These are phyloP conservation scores for Mimosa pudica DNA, from an alignment of 306 rosid genomes.

Conservation along the genomic window DNA sequence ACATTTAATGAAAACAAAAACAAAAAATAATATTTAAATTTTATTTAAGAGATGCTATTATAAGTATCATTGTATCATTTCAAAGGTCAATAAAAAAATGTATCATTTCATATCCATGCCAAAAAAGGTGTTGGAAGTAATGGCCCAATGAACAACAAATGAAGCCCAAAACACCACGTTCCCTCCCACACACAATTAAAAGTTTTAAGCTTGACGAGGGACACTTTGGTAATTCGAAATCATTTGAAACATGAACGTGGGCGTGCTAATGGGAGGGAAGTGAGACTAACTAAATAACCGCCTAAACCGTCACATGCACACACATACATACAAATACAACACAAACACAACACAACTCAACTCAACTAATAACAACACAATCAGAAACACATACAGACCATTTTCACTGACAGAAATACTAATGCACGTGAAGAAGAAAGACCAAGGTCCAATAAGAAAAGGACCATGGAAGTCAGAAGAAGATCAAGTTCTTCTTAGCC, in stretches of 20 bases:
- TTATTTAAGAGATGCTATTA: too few species aligned
- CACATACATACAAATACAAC: neutral
- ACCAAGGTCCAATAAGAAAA: conserved; percentile 59
- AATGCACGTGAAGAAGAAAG: conserved; percentile 58
- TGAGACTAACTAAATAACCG: conserved; percentile 45
- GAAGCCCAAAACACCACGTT: neutral
- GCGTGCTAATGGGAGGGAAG: conserved; percentile 9
- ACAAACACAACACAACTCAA: neutral
- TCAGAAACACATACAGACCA: neutral
- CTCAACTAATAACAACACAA: too few species aligned
- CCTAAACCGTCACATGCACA: conserved; percentile 37
- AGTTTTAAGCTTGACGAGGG: neutral
- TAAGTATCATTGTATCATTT: too few species aligned
- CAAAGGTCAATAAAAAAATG: too few species aligned
- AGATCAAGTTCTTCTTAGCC: conserved; percentile 68
- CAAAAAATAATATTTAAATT: too few species aligned
- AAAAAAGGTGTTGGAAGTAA: neutral
- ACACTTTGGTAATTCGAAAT: neutral
- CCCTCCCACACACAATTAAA: neutral
- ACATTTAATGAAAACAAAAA: too few species aligned
- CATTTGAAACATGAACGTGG: conserved; percentile 41
- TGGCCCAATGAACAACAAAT: neutral
- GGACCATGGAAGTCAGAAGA: conserved; percentile 89
- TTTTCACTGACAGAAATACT: neutral
- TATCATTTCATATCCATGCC: too few species aligned